These are phyloP conservation scores for Penicillium sp. DNA, from an alignment of 2,329 filamentous ascomycete species.

Conservation along the genomic window DNA sequence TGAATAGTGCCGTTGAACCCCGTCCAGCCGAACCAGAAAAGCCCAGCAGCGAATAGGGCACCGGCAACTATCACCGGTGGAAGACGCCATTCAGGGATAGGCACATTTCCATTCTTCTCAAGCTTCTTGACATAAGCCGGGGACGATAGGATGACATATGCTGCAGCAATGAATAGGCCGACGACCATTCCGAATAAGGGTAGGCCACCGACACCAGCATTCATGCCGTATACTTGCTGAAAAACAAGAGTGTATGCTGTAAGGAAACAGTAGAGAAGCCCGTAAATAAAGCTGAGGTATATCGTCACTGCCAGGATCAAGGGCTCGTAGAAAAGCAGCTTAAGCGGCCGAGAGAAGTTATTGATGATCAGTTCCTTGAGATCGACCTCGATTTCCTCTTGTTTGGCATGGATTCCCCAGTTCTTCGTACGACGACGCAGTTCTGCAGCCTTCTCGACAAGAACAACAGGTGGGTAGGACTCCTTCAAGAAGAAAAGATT, in stretches of 20 bases:
- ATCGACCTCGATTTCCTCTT: conserved; percentile 59
- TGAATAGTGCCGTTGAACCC: conserved; percentile 53
- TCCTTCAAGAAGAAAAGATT: conserved; percentile 60
- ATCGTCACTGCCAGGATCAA: conserved; percentile 47
- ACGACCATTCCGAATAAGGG: conserved; percentile 83
- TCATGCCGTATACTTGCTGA: conserved; percentile 67
- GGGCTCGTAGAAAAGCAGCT: conserved; percentile 49
- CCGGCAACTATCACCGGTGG: conserved; percentile 60
- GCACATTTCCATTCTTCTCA: conserved; percentile 64
- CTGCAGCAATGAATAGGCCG: conserved; percentile 71
- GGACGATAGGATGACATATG: conserved; percentile 61
- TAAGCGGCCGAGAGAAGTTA: conserved; percentile 56
- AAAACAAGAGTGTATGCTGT: conserved; percentile 44
- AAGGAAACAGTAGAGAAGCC: conserved; percentile 41
- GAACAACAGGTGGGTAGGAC: conserved; percentile 62
- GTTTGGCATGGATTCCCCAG: conserved; percentile 62
- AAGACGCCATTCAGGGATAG: conserved; percentile 62
- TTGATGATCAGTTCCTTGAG: conserved; percentile 53
- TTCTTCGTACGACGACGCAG: conserved; percentile 59
- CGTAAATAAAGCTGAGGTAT: conserved; percentile 46
- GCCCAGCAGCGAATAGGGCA: conserved; percentile 59
- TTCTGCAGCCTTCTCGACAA: conserved; percentile 56
- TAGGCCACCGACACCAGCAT: conserved; percentile 70
- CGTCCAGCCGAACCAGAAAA: conserved; percentile 81
- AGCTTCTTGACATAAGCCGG: conserved; percentile 34